Evolutionary conservation across 2,329 filamentous ascomycete species (phyloP), one percentile per base, ranked within the genome.

Genomic region (Sarocladium kiliense): DNA sequence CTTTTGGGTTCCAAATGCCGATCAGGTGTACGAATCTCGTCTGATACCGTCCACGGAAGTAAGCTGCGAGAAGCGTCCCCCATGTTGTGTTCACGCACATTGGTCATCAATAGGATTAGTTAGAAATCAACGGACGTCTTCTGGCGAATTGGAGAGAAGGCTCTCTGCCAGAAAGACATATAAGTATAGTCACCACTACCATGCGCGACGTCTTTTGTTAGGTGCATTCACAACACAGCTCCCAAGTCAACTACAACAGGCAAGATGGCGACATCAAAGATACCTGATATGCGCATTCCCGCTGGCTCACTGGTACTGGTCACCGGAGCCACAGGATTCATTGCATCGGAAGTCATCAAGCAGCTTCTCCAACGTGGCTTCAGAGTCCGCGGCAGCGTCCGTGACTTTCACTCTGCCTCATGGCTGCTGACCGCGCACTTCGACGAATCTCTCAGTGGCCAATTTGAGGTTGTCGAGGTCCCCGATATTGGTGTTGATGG

Each of bases 251-350:
- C n/a, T n/a, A n/a, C n/a, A n/a, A n/a, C n/a, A 32, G 30, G 12
- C 30, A 32, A 32, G 6, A 45, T 45, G 19, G 9, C 14, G 14
- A 23, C 19, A 23, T 6, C 7, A 21, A 45, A 45, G 14, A 45
- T 10, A 16, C 18, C 19, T 26, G 14, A 54, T 6, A 26, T 26
- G 12, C 23, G 19, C 7, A 62, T 71, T 30, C 60, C 61, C 14
- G 54, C 57, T 7, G 67, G 66, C 6, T 65, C 64, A 5, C 59
- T 58, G 26, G 62, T 77, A 27, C 68, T 78, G 7, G 69, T 79
- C 16, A 78, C 74, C 3, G 74, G 75, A 9, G 70, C 66, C 3
- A 77, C 70, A 51, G 74, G 75, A 34, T 76, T 71, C 58, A 66
- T 78, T 26, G 75, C 64, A 26, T 69, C 69, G 5, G 71, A 78